Percentiles rank a stretch among this genome's conserved stretches.
Conservation (phyloP, 345 rosid species). For the Syzygium aromaticum region DNA sequence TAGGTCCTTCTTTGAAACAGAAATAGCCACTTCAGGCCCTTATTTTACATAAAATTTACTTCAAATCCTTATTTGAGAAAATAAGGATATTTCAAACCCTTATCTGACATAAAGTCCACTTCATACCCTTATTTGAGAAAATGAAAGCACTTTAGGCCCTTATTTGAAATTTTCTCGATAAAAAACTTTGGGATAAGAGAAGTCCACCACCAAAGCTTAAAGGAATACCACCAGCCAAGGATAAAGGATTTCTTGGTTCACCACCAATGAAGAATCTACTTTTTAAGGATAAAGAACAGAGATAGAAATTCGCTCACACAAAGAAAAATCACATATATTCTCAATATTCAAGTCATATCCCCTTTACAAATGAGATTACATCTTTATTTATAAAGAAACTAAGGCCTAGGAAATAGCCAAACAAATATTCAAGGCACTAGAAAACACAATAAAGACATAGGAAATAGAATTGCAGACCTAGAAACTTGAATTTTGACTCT, state of each 20-base stretch:
- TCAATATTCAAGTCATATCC: neutral
- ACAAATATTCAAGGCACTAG: neutral
- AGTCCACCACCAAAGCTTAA: neutral
- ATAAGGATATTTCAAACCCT: too few relatives aligned
- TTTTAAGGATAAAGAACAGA: neutral
- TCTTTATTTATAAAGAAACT: neutral
- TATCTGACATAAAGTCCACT: too few relatives aligned
- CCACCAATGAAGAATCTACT: neutral
- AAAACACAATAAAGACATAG: neutral
- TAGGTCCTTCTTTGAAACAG: too few relatives aligned
- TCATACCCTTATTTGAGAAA: too few relatives aligned
- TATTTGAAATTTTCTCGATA: too few relatives aligned
- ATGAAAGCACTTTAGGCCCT: too few relatives aligned
- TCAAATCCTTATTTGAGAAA: too few relatives aligned
- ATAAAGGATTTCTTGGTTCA: neutral
- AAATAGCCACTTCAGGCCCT: too few relatives aligned
- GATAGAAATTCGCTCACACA: neutral
- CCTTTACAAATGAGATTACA: neutral
- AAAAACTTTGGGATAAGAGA: neutral
- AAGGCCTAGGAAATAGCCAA: neutral
- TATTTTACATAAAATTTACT: too few relatives aligned
- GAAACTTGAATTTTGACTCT: neutral
- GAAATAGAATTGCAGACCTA: neutral
- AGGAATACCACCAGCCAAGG: neutral
- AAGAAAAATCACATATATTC: neutral